Percentiles rank a stretch among this genome's conserved stretches.
Evolutionary conservation across 106 monocot species (phyloP).

Genomic region (Allium sativum): DNA sequence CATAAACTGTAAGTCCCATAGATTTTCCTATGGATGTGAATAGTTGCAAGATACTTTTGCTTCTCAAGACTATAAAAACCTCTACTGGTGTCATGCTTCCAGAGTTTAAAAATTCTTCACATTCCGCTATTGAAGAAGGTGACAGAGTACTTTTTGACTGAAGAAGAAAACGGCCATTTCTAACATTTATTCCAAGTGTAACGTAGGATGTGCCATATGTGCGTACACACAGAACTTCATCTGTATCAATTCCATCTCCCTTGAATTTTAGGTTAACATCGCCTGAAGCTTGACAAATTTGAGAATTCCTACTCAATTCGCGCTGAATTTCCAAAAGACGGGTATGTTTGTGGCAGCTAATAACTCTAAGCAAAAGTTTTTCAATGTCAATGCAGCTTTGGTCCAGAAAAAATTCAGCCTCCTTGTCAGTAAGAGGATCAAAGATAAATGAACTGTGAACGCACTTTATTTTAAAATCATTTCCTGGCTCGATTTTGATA

Average conservation of each 20-base stretch:
- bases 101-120: conserved; percentile 77
- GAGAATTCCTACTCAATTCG: conserved; percentile 60
- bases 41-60: conserved; percentile 86
- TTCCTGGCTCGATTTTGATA: conserved; percentile 80
- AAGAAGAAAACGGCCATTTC: conserved; percentile 79
- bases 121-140: conserved; percentile 39
- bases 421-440: conserved; percentile 74
- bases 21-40: conserved; percentile 83
- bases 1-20: conserved; percentile 86
- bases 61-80: conserved; percentile 75
- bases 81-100: conserved; percentile 58
- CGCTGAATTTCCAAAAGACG: conserved; percentile 86
- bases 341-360: conserved; percentile 75
- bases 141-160: conserved; percentile 64
- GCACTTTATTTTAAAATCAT: conserved; percentile 67
- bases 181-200: conserved; percentile 78
- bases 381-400: conserved; percentile 86
- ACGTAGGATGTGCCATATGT: conserved; percentile 76
- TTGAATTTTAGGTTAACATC: conserved; percentile 63
- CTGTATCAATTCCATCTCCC: conserved; percentile 18
- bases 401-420: conserved; percentile 71
- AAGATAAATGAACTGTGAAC: conserved; percentile 78
- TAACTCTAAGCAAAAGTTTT: conserved; percentile 67
- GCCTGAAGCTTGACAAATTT: conserved; percentile 46
- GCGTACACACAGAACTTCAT: conserved; percentile 76